Base-by-base conservation (phyloP, 306 rosid species). In the Rubus parviflorus region DNA sequence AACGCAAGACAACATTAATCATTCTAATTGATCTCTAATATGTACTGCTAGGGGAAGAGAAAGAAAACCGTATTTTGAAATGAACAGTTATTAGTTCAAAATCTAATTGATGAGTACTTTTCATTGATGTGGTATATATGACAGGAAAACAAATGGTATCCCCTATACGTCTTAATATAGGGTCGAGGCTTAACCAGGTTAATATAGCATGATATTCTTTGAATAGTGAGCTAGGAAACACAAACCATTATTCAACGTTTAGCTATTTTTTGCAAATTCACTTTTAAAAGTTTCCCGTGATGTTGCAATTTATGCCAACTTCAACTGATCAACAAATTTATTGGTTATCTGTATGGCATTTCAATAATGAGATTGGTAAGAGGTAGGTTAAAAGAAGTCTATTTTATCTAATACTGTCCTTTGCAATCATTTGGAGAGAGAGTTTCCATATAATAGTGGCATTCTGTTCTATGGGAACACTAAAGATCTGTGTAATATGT, bases 381-480 rank as follows among this genome's bases (percentile, higher is more conserved):
- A 38, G 68, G n/a, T 62, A 15, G 45, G 25, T 5, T 7, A 52
- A 70, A 70, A 23, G 51, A 66, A 20, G 12, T n/a, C 16, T 30
- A 8, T 41, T 66, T 23, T 41, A 41, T 66, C 48, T 66, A 22
- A 66, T 66, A 40, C n/a, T 41, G 17, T 41, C 19, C 45, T 30
- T 49, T 25, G 45, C 25, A 16, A 48, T 25, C 7, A 19, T 71
- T 38, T 30, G 46, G 15, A 37, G 35, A 71, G 35, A 52, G 35
- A 71, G 4, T 51, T 60, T 42, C 47, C 42, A 19, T 42, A 40
- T 77, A 38, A 56, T 66, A 45, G 40, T 56, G 69, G 17, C 75
- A 19, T 72, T 72, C 64, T 38, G 49, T 72, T 52, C 37, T 52
- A 23, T 52, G 75, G 47, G 45, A 72, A 30, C 23, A 52, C 48